phyloP scores from a whole-genome alignment of 2,329 filamentous ascomycete genomes.

The Botryotinia calthae region DNA sequence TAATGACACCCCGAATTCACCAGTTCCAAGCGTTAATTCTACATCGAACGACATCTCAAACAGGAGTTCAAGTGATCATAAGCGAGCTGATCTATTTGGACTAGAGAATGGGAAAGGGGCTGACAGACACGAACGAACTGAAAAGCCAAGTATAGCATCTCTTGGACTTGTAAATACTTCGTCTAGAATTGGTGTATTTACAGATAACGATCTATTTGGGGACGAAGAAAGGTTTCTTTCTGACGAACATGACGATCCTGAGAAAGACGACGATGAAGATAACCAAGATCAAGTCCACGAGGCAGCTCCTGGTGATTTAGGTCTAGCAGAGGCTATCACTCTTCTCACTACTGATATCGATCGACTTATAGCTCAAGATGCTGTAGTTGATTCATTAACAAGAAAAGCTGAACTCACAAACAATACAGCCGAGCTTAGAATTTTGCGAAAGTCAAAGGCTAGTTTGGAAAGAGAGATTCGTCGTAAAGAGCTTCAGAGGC shows the following conservation, averaged over 20 bases:
- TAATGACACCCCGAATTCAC: slow-evolving; percentile 44
- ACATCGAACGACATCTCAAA: slow-evolving; percentile 59
- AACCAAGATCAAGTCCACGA: slow-evolving; percentile 84
- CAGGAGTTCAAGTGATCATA: slow-evolving; percentile 59
- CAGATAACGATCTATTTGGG: slow-evolving; percentile 87
- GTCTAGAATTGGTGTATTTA: slow-evolving; percentile 86
- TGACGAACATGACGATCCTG: slow-evolving; percentile 77
- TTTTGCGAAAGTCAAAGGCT: slow-evolving; percentile 88
- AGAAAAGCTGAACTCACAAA: slow-evolving; percentile 96
- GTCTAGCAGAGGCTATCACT: slow-evolving; percentile 87
- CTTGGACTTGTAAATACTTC: slow-evolving; percentile 85
- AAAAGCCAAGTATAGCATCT: slow-evolving; percentile 85
- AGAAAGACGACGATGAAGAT: slow-evolving; percentile 54
- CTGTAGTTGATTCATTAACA: slow-evolving; percentile 85
- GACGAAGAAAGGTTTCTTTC: slow-evolving; percentile 83
- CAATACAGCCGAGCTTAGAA: slow-evolving; percentile 88
- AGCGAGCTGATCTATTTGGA: slow-evolving; percentile 44
- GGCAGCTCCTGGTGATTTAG: slow-evolving; percentile 90
- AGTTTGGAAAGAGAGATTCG: slow-evolving; percentile 90
- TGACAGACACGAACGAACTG: slow-evolving; percentile 51
- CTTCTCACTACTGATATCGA: slow-evolving; percentile 88
- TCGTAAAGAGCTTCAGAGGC: slow-evolving; percentile 90
- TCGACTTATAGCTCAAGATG: slow-evolving; percentile 80
- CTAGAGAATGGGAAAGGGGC: slow-evolving; percentile 44
- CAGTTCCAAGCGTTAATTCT: slow-evolving; percentile 48